A percentile compares a stretch with the other conserved stretches of the same genome.
phyloP scores from a whole-genome alignment of 1,284 basidiomycete genomes.

The Boletus sp. region DNA sequence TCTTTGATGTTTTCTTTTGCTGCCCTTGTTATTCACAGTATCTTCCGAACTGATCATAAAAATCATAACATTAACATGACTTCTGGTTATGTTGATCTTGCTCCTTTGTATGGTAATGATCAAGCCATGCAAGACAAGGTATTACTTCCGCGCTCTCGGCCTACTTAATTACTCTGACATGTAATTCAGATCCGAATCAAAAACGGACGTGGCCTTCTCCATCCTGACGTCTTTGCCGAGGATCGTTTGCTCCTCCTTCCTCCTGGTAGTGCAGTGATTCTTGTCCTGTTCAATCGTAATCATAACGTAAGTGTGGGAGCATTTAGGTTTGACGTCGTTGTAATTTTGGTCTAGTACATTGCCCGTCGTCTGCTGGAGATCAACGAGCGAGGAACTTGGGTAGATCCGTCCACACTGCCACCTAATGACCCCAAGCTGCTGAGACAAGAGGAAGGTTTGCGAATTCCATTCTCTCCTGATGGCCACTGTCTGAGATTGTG shows the following conservation, averaged over 20 bases:
- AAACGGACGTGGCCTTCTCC: constrained; percentile 62
- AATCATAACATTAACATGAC: constrained; percentile 76
- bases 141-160: not conserved
- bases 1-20: constrained; percentile 80
- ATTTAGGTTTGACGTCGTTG: not conserved
- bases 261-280: constrained; percentile 66
- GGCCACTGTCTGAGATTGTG: not conserved
- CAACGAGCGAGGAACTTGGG: constrained; percentile 65
- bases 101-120: constrained; percentile 73
- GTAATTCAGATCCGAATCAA: constrained; percentile 39
- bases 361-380: constrained; percentile 72
- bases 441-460: constrained; percentile 59
- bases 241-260: constrained; percentile 78
- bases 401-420: constrained; percentile 44
- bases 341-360: constrained; percentile 57
- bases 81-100: constrained; percentile 82
- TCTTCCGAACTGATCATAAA: constrained; percentile 69
- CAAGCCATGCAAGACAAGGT: constrained; percentile 60
- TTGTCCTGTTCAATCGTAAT: constrained; percentile 79
- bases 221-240: constrained; percentile 73
- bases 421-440: constrained; percentile 36
- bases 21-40: constrained; percentile 76
- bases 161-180: constrained; percentile 8
- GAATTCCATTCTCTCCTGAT: not conserved
- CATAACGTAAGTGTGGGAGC: constrained; percentile 63